Evolutionary conservation across 2,329 filamentous ascomycete species (phyloP), one percentile per base, ranked within the genome.

Genomic region (Huntiella bhutanensis): DNA sequence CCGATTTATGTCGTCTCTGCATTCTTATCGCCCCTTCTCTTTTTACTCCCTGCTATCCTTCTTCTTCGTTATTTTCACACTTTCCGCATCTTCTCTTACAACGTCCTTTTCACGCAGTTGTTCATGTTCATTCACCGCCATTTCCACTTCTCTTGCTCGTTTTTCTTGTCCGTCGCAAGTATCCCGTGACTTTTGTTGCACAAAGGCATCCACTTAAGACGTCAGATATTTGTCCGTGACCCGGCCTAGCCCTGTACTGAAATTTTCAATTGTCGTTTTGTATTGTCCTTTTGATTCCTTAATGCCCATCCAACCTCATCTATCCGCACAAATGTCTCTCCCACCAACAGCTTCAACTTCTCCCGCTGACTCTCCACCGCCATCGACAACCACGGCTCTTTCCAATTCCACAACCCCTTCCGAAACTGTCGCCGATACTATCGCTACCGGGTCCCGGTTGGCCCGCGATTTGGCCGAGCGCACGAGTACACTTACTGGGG

Each of bases 401-500:
- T 41, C 43, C 12, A 5, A 28, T 28, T 12, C 36, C 34, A 11
- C 33, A n/a, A 13, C 42, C 12, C 15, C 47, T 34, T 8, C 51
- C 53, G 5, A 52, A 52, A 5, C 57, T 59, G 10, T 58, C 61
- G 40, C 57, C 60, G 3, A 62, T 59, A 42, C 60, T 67, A 28
- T 28, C 22, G 22, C 22, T 28, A 28, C 22, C 8, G 22, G 22
- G 22, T 28, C 22, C 22, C 22, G 22, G 22, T 28, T 28, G 22
- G 22, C 22, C 22, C 22, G 22, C 22, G 22, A 28, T 28, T 28
- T 87, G 43, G 71, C 75, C 53, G 70, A 71, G 48, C 79, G 82
- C 51, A 82, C 82, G 12, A 60, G 67, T 12, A 71, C 77, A 52
- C 67, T 91, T 44, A 82, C 88, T 64, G 60, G 66, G 46, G 86